Evolutionary conservation across 169 alveolate genomes (phyloP).

Genomic region (Babesia ovis): DNA sequence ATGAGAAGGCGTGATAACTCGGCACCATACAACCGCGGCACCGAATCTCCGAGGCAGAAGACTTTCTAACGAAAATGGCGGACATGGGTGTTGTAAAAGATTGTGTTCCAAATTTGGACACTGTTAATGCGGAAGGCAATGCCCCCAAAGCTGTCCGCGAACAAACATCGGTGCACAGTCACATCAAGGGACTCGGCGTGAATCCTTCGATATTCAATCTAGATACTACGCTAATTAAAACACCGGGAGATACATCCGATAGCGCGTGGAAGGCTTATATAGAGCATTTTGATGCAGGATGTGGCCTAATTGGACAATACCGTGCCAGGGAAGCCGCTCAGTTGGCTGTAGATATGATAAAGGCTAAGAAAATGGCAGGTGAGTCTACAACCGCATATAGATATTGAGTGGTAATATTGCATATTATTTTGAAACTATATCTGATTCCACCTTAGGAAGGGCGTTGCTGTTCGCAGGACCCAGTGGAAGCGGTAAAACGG

Average conservation of each 20-base stretch:
- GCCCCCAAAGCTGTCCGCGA: conserved; percentile 43
- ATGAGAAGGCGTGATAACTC: background rate
- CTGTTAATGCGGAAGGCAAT: conserved; percentile 20
- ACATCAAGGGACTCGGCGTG: conserved; percentile 98
- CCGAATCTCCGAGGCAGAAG: too few relatives aligned
- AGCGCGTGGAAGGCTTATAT: conserved; percentile 45
- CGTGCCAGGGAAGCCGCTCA: conserved; percentile 99
- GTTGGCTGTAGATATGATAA: conserved; percentile 95
- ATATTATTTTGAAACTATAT: background rate
- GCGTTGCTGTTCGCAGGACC: conserved; percentile 90
- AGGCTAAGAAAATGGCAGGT: conserved; percentile 97
- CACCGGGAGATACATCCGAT: background rate
- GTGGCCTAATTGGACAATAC: conserved; percentile 98
- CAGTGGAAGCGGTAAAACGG: conserved; percentile 99
- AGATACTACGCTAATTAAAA: conserved; percentile 51
- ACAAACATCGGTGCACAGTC: conserved; percentile 97
- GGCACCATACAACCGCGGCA: background rate
- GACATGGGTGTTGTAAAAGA: conserved; percentile 28
- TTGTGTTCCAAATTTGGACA: conserved; percentile 17
- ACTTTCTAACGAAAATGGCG: conserved; percentile 14
- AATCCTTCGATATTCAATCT: conserved; percentile 78
- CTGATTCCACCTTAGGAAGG: conserved; percentile 56
- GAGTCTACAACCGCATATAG: conserved; percentile 29
- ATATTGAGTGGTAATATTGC: conserved; percentile 25
- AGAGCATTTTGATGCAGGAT: conserved; percentile 69